Evolutionary conservation across 1,284 basidiomycete species (phyloP), one percentile per base, ranked within the genome.

Genomic region (Malassezia sympodialis): DNA sequence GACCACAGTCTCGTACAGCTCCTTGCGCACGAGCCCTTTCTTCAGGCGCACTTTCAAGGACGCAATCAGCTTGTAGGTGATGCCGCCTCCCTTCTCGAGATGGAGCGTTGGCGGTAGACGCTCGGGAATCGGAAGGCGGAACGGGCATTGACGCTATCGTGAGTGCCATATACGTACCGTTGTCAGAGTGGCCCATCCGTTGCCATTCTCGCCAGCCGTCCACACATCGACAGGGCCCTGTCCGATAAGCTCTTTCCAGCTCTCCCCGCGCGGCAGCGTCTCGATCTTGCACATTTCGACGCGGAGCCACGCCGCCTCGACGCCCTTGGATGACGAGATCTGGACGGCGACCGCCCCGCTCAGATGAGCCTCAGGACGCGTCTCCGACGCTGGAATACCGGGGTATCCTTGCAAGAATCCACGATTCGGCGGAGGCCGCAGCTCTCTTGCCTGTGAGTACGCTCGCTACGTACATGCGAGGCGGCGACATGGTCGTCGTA

Each of bases 201-300:
- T 65, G 21, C 56, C 52, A 12, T 61, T 63, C 1, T 53, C 47
- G 49, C 65, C 53, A 19, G 68, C 69, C 2, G 51, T 52, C 68
- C 69, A 73, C 11, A 72, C 66, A 23, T 69, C 68, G 41, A 69
- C 65, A 15, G 71, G 71, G 8, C 67, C 71, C 45, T 50, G 50
- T 1, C 71, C 71, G 41, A 73, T 72, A 15, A 72, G 61, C 45
- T 73, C 71, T 0, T 64, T 69, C 69, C 69, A 73, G 45, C 62
- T 63, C 50, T 72, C 68, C 14, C 69, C 69, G 8, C 62, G 60
- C 5, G 70, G 64, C 1, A 72, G 53, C 11, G 64, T 66, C 46
- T 73, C 71, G 17, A 67, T 58, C 60, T 73, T 73, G 54, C 68
- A 59, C 41, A 73, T 63, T 47, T 73, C 71, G 51, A 73, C 66